phyloP scores from a whole-genome alignment of 331 rosid species.

The Quercus tomentella region DNA sequence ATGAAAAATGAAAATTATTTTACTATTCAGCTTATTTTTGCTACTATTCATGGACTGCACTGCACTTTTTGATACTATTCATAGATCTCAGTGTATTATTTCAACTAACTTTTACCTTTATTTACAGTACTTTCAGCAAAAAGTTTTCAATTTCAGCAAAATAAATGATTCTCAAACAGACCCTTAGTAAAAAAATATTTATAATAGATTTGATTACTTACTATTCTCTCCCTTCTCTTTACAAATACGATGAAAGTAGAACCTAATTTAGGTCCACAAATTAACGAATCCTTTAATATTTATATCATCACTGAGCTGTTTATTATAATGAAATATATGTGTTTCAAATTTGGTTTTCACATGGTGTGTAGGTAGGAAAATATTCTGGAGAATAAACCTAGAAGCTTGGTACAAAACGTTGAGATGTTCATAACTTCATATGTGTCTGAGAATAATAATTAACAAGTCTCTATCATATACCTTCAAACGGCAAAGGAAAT shows the following conservation, averaged over 20 bases:
- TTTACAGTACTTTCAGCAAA: fast-evolving
- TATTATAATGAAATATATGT: background rate
- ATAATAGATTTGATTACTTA: background rate
- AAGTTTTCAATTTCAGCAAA: background rate
- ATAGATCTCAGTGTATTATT: no score
- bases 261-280: background rate
- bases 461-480: background rate
- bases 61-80: no score
- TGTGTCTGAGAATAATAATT: background rate
- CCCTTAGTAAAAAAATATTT: background rate
- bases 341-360: background rate
- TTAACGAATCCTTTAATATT: background rate
- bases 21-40: no score
- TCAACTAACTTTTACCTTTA: no score
- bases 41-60: fast-evolving
- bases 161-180: fast-evolving
- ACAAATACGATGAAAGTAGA: background rate
- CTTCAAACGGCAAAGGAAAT: background rate
- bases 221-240: background rate
- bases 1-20: no score
- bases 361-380: background rate
- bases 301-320: background rate
- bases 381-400: background rate
- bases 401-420: background rate
- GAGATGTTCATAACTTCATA: background rate